Base-by-base conservation (phyloP, 768 basidiomycete genomes). In the Mrakia frigida region DNA sequence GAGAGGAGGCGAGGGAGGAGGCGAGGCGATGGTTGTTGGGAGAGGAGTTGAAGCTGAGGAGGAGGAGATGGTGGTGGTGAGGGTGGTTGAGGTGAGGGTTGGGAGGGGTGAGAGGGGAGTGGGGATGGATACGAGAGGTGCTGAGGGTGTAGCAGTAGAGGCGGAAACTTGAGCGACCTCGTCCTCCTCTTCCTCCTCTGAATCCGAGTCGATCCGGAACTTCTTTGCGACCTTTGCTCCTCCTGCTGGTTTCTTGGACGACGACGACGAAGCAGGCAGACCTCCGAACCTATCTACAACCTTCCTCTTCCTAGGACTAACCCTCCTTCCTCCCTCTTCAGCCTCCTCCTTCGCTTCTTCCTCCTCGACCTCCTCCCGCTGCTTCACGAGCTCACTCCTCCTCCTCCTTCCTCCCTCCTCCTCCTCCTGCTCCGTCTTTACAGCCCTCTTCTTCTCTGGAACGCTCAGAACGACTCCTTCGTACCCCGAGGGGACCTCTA, bases 201-300 rank as follows among this genome's bases (percentile, higher is more conserved):
- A 72, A 43, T 77, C 76, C 41, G 75, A 77, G 28, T 77, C 76
- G 46, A 77, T 61, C 37, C 28, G 35, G 71, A 77, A 73, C 56
- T 73, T 73, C 25, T 41, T 65, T n/a, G 75, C 52, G 21, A 39
- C 61, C n/a, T 65, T 65, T 13, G 35, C 23, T 52, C 46, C 46
- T 52, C 46, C 46, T 3, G 31, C 46, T 11, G 35, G 18, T 35
- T 25, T 53, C 63, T 35, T 56, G 16, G 70, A 6, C 21, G 63
- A 11, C 6, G 11, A 6, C 39, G 39, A 41, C 5, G 46, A 50
- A 50, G 46, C 4, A 50, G 43, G 1, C 7, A 11, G 25, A 23
- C 63, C 63, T 65, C 63, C 33, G 35, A 65, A 68, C 39, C 39
- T 35, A 23, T 68, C 37, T 37, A 39, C 39, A 7, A 43, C 37